Evolutionary conservation across 1,139 yeast species (phyloP).

Genomic region (Saccharomyces hybrid): DNA sequence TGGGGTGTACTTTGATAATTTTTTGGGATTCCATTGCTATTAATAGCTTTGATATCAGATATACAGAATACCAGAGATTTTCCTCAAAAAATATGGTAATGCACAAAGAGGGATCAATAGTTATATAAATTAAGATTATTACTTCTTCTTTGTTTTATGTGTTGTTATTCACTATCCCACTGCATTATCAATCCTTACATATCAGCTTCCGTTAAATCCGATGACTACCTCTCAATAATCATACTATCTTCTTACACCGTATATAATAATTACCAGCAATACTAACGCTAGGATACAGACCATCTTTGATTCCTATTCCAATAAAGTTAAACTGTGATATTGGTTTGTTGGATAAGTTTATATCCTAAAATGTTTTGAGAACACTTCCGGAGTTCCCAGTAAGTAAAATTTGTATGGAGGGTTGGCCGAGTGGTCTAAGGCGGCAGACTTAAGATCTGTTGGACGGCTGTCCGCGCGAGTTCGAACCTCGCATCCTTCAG

Average conservation of each 20-base stretch:
- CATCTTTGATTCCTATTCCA: no score
- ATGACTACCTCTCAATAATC: background rate
- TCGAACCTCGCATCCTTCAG: constrained; percentile 73
- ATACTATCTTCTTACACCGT: background rate
- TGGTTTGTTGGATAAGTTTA: no score
- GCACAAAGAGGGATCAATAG: background rate
- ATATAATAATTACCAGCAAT: no score
- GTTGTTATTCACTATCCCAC: background rate
- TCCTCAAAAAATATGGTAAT: no score
- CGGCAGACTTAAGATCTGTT: constrained; percentile 9
- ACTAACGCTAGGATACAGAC: no score
- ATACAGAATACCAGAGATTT: background rate
- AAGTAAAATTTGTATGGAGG: constrained; percentile 2
- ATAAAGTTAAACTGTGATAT: no score
- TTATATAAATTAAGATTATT: no score
- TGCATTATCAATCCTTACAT: background rate
- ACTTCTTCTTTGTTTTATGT: no score
- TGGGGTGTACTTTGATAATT: background rate
- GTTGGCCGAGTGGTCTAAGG: constrained; percentile 9
- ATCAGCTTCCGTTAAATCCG: background rate
- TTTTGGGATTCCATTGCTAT: background rate
- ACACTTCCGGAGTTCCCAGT: no score
- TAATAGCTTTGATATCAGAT: background rate
- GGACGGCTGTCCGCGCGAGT: constrained; percentile 56
- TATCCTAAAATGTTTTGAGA: no score